phyloP scores from a whole-genome alignment of 2,329 filamentous ascomycete genomes.

The Ploettnerulaceae sp. region DNA sequence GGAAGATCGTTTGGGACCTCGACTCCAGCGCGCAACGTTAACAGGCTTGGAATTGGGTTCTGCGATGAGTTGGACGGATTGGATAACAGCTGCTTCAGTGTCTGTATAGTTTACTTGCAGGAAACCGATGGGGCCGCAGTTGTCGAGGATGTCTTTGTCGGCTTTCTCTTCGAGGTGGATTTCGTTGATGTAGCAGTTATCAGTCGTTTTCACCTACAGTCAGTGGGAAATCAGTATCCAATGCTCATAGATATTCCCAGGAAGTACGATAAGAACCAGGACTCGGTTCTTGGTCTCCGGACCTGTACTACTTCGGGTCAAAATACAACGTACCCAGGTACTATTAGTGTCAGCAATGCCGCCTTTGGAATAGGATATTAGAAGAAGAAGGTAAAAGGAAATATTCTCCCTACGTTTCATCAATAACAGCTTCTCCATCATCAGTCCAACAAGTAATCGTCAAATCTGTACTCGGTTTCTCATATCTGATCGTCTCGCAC shows the following conservation, averaged over 20 bases:
- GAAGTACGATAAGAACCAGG: too few species aligned
- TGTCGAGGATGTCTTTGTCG: conserved; percentile 19
- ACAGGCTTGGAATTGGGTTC: neutral
- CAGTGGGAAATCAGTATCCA: conserved; percentile 13
- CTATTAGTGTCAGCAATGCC: too few species aligned
- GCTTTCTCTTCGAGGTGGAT: conserved; percentile 12
- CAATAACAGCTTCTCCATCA: conserved; percentile 12
- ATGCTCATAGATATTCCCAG: too few species aligned
- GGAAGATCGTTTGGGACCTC: neutral
- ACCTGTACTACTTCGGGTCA: too few species aligned
- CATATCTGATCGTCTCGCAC: conserved; percentile 17
- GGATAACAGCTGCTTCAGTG: neutral
- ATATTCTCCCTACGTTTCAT: conserved; percentile 13
- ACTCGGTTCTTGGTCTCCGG: too few species aligned
- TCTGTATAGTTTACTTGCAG: conserved; percentile 19
- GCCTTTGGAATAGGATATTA: neutral
- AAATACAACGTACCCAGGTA: too few species aligned
- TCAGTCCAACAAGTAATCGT: conserved; percentile 22
- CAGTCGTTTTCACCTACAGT: conserved; percentile 21
- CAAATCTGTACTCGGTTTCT: conserved; percentile 15
- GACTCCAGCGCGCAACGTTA: neutral
- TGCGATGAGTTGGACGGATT: neutral
- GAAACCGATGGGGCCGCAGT: conserved; percentile 23
- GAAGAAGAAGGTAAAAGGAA: neutral
- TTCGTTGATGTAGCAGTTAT: conserved; percentile 23